These are phyloP conservation scores for Scytalidium lignicola DNA, from an alignment of 2,329 filamentous ascomycete species.

Conservation along the genomic window DNA sequence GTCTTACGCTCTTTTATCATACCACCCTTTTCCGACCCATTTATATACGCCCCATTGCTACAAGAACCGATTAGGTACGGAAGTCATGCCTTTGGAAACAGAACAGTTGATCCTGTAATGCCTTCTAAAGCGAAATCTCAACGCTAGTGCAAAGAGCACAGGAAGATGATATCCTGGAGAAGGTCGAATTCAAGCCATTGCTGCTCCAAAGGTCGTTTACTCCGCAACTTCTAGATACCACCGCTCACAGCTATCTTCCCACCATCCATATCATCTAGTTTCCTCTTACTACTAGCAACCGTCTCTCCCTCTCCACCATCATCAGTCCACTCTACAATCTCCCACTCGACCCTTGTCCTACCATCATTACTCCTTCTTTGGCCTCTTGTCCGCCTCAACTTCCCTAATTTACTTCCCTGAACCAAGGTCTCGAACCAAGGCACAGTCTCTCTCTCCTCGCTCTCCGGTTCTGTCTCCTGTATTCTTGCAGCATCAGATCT, in stretches of 20 bases:
- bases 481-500: constrained; percentile 16
- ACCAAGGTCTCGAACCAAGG: constrained; percentile 86
- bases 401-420: constrained; percentile 67
- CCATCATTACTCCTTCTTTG: constrained; percentile 55
- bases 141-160: too few relatives aligned
- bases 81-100: too few relatives aligned
- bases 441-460: constrained; percentile 45
- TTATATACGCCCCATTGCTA: too few relatives aligned
- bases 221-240: neutral
- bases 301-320: constrained; percentile 35
- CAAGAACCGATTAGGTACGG: too few relatives aligned
- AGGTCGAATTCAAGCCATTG: neutral
- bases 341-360: constrained; percentile 69
- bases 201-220: neutral
- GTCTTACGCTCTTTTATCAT: too few relatives aligned
- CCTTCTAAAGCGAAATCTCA: too few relatives aligned
- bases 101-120: too few relatives aligned
- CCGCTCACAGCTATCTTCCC: constrained; percentile 7
- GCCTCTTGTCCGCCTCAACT: constrained; percentile 55
- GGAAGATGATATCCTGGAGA: too few relatives aligned
- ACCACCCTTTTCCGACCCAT: too few relatives aligned
- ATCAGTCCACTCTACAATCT: constrained; percentile 68
- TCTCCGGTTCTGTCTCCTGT: neutral
- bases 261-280: constrained; percentile 35
- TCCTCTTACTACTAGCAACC: constrained; percentile 45